phyloP scores from a whole-genome alignment of 805 yeast species.

The Metschnikowia cubensis region DNA sequence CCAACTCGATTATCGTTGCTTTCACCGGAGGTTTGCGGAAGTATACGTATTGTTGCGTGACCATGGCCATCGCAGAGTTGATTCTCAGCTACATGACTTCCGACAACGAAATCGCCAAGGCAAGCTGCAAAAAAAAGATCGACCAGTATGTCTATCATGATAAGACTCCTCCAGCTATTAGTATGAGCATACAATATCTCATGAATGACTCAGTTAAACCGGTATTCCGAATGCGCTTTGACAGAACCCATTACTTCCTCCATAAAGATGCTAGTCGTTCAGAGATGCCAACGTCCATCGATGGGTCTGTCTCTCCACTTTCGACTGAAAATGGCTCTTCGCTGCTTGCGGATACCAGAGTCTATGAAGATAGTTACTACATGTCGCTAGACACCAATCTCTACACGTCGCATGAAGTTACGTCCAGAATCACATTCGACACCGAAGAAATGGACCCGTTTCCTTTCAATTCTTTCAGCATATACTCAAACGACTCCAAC shows the following conservation, averaged over 20 bases:
- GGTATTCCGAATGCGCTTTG: conserved; percentile 24
- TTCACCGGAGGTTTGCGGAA: conserved; percentile 41
- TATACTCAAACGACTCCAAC: conserved; percentile 38
- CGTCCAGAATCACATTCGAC: conserved; percentile 16
- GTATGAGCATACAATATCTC: conserved; percentile 28
- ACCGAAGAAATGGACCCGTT: conserved; percentile 24
- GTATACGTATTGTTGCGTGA: conserved; percentile 35
- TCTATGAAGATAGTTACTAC: conserved; percentile 31
- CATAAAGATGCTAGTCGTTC: conserved; percentile 20
- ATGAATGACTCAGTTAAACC: conserved; percentile 27
- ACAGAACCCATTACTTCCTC: conserved; percentile 30
- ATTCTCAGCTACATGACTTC: conserved; percentile 8
- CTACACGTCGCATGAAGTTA: conserved; percentile 27
- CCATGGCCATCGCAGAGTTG: conserved; percentile 22
- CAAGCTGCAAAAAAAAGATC: conserved; percentile 15
- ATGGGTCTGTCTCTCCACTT: conserved; percentile 9
- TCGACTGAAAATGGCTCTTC: conserved; percentile 6
- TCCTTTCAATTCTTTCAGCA: conserved; percentile 31
- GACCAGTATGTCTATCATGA: conserved; percentile 21
- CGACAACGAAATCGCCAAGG: not conserved
- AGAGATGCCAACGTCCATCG: conserved; percentile 5
- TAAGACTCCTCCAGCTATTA: conserved; percentile 21
- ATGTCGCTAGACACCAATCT: conserved; percentile 32
- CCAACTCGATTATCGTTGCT: conserved; percentile 30
- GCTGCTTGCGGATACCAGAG: conserved; percentile 14